phyloP scores from a whole-genome alignment of 257 asterid genomes.

The Leptodermis oblonga region DNA sequence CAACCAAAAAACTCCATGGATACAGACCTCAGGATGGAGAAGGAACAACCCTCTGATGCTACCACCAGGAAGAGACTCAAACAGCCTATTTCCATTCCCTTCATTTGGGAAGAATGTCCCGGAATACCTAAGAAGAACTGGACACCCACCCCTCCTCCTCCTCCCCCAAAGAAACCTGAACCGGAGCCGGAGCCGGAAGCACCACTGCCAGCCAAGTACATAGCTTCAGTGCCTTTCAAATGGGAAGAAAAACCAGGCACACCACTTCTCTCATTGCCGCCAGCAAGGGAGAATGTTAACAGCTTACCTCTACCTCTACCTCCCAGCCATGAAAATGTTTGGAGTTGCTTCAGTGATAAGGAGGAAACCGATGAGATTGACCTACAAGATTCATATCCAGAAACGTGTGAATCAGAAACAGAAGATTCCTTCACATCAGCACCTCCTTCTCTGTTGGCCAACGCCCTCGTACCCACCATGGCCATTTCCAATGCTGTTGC shows the following conservation, averaged over 20 bases:
- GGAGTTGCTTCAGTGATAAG: constrained; percentile 12
- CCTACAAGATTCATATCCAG: constrained; percentile 42
- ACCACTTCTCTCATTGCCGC: constrained; percentile 43
- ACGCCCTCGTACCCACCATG: constrained; percentile 37
- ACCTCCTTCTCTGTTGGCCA: constrained; percentile 53
- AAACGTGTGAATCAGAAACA: constrained; percentile 34
- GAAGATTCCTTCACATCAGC: constrained; percentile 55
- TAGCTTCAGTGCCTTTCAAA: constrained; percentile 70
- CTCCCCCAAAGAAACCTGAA: constrained; percentile 20
- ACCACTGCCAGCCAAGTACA: constrained; percentile 42
- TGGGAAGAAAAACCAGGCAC: constrained; percentile 95
- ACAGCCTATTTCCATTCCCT: constrained; percentile 71
- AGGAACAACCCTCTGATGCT: constrained; percentile 29
- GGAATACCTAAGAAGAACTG: constrained; percentile 79
- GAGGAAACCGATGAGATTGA: constrained; percentile 15
- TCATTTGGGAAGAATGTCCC: constrained; percentile 81
- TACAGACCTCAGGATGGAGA: constrained; percentile 41
- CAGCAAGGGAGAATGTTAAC: constrained; percentile 16
- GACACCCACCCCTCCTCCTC: constrained; percentile 41
- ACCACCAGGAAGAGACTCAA: constrained; percentile 44
- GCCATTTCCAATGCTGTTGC: constrained; percentile 42
- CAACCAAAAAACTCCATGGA: too few species aligned
- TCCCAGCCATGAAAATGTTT: constrained; percentile 23
- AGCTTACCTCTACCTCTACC: constrained; percentile 27
- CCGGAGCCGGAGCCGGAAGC: constrained; percentile 24